Evolutionary conservation across 352 stramenopile species (phyloP).

Genomic region (Saprolegnia diclina): DNA sequence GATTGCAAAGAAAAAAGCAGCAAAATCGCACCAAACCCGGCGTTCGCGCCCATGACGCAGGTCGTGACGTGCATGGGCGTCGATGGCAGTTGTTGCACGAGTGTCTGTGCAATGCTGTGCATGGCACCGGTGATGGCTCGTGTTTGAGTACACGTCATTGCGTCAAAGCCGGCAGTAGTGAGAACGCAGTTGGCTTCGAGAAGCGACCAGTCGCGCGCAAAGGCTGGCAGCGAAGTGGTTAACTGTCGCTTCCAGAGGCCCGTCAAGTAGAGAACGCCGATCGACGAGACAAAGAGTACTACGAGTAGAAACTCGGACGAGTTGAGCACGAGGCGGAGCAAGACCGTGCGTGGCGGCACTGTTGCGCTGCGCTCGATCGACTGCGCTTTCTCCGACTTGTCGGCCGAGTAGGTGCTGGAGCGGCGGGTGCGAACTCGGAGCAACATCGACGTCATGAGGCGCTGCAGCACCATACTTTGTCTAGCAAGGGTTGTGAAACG

Average conservation of each 20-base stretch:
- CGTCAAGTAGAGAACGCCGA: not conserved
- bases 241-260: not conserved
- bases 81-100: not conserved
- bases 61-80: not conserved
- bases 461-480: too few species aligned
- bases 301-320: not conserved
- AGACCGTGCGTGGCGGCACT: too few species aligned
- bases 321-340: not conserved
- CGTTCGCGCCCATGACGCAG: not conserved
- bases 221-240: too few species aligned
- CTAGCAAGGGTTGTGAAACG: too few species aligned
- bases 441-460: too few species aligned
- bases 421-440: too few species aligned
- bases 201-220: not conserved
- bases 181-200: not conserved
- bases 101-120: not conserved
- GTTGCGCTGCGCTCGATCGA: too few species aligned
- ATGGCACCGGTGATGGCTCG: not conserved
- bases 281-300: not conserved
- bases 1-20: not conserved
- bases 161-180: not conserved
- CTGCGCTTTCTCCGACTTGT: too few species aligned
- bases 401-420: too few species aligned
- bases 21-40: not conserved
- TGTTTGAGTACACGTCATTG: not conserved